A percentile compares a stretch with the other conserved stretches of the same genome.
These are phyloP conservation scores for Candida xiaguanensis DNA, from an alignment of 805 yeast genomes.

Conservation along the genomic window DNA sequence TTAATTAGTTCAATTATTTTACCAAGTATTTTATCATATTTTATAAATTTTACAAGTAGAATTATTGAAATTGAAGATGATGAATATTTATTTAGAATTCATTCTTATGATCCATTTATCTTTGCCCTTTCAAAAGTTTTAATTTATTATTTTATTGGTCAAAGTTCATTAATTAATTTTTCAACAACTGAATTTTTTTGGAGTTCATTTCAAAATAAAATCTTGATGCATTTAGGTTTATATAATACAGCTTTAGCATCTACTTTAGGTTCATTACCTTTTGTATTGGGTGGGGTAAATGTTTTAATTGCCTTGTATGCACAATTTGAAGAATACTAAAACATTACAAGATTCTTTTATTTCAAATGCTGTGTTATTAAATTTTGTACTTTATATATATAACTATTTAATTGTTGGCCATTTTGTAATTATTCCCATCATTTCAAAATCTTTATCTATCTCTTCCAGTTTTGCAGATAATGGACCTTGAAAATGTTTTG, in stretches of 20 bases:
- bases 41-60: constrained; percentile 49
- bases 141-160: constrained; percentile 36
- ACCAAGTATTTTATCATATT: constrained; percentile 46
- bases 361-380: constrained; percentile 9
- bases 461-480: constrained; percentile 32
- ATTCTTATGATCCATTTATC: constrained; percentile 51
- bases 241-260: constrained; percentile 29
- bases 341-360: constrained; percentile 2
- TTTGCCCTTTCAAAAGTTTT: constrained; percentile 48
- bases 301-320: constrained; percentile 49
- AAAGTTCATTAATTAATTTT: constrained; percentile 26
- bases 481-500: constrained; percentile 42
- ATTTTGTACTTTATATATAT: not conserved
- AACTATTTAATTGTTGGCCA: constrained; percentile 25
- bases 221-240: constrained; percentile 34
- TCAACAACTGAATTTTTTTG: constrained; percentile 22
- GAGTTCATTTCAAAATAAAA: constrained; percentile 25
- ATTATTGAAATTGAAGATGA: constrained; percentile 31
- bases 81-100: constrained; percentile 31
- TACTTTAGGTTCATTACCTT: constrained; percentile 45
- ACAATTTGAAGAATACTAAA: constrained; percentile 42
- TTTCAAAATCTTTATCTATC: constrained; percentile 30
- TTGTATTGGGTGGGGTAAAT: constrained; percentile 44
- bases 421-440: constrained; percentile 31
- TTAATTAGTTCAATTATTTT: constrained; percentile 31